phyloP scores from a whole-genome alignment of 78 protist species.

The Tieghemostelium lacteum region DNA sequence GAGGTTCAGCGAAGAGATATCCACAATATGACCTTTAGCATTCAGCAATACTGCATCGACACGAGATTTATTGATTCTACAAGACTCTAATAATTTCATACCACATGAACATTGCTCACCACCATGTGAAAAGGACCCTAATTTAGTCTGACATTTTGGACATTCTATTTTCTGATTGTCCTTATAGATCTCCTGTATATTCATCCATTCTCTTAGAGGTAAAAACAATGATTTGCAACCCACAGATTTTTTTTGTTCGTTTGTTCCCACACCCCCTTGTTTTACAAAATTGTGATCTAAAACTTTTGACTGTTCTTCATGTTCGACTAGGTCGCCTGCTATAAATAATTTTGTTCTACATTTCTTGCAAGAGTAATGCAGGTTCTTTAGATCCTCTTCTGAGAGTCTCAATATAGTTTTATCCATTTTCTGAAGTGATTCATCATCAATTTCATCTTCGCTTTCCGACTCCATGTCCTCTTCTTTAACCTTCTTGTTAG shows the following conservation, averaged over 20 bases:
- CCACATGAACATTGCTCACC: conserved; percentile 71
- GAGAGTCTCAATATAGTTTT: conserved; percentile 16
- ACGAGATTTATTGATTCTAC: conserved; percentile 25
- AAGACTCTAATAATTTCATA: background rate
- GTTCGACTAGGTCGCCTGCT: conserved; percentile 5
- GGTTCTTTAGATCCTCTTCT: conserved; percentile 7
- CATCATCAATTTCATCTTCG: background rate
- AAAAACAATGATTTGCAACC: conserved; percentile 54
- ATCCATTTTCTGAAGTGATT: background rate
- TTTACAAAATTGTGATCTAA: conserved; percentile 43
- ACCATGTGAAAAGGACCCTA: conserved; percentile 11
- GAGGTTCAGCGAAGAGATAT: conserved; percentile 1
- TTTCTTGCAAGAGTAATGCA: conserved; percentile 47
- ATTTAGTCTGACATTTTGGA: conserved; percentile 41
- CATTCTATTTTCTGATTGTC: conserved; percentile 13
- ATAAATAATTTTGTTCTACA: conserved; percentile 56
- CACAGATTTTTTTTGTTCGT: background rate
- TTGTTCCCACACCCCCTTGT: conserved; percentile 1
- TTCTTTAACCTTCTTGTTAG: background rate
- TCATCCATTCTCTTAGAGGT: conserved; percentile 8
- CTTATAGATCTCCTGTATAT: background rate
- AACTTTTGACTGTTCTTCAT: conserved; percentile 28
- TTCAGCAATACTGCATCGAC: conserved; percentile 25
- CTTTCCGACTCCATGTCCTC: background rate
- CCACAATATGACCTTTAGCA: conserved; percentile 46